Conservation (phyloP, 305 asterid genomes). For the Stenogyne calaminthoides region DNA sequence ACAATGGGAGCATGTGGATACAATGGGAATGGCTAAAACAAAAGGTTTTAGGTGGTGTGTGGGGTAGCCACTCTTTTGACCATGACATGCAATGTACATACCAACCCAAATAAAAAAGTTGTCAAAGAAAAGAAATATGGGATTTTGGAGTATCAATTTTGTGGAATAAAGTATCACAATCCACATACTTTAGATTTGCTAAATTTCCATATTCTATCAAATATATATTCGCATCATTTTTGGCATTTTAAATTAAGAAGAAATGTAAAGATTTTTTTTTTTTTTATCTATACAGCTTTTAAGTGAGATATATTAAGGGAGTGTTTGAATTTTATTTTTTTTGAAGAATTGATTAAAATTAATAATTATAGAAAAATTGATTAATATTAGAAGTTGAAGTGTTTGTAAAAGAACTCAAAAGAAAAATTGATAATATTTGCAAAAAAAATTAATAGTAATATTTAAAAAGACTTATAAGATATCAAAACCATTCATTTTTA, state of each 20-base stretch:
- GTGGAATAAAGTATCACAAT: background rate
- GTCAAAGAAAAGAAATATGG: background rate
- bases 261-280: no score
- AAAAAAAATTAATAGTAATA: no score
- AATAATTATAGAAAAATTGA: no score
- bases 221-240: background rate
- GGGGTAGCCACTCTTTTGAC: background rate
- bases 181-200: background rate
- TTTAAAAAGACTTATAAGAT: no score
- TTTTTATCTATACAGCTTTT: no score
- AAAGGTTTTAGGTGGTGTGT: background rate
- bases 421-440: no score
- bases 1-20: conserved; percentile 22
- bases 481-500: no score
- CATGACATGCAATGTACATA: background rate
- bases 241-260: background rate
- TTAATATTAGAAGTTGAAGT: no score
- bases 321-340: no score
- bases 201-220: background rate
- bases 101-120: background rate
- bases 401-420: no score
- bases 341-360: no score
- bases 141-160: background rate
- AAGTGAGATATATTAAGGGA: no score
- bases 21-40: conserved; percentile 22